These are phyloP conservation scores for Peronospora tabacina DNA, from an alignment of 352 stramenopile genomes.

Conservation along the genomic window DNA sequence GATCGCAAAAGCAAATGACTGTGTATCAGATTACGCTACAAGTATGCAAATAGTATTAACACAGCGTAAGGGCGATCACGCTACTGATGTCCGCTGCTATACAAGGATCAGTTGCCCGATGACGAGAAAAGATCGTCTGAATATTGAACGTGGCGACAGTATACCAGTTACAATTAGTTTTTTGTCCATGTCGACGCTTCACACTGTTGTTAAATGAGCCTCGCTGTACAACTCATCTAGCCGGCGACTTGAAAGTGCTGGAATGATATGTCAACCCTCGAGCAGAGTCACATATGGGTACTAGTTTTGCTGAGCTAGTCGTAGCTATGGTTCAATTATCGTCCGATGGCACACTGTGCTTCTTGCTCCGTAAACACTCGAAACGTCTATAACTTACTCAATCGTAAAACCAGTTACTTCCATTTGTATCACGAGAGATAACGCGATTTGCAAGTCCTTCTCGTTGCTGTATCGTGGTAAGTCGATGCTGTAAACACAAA, in stretches of 20 bases:
- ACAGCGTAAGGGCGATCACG: too few species aligned
- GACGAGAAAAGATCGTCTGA: too few species aligned
- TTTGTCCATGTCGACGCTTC: too few species aligned
- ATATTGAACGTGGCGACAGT: too few species aligned
- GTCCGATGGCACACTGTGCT: conserved; percentile 12
- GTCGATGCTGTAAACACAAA: conserved; percentile 46
- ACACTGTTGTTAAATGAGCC: too few species aligned
- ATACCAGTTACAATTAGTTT: too few species aligned
- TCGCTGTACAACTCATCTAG: neutral
- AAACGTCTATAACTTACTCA: conserved; percentile 40
- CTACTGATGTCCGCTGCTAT: too few species aligned
- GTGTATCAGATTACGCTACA: too few species aligned
- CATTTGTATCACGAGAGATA: conserved; percentile 83
- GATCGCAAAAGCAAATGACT: conserved; percentile 17
- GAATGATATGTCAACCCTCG: neutral
- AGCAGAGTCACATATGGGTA: neutral
- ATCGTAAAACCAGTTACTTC: conserved; percentile 84
- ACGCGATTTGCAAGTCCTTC: conserved; percentile 67
- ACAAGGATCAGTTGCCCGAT: too few species aligned
- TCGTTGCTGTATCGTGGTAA: conserved; percentile 65
- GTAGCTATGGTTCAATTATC: conserved; percentile 25
- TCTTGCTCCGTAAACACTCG: conserved; percentile 27
- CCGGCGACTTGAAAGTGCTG: conserved; percentile 1
- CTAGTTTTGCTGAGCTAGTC: conserved; percentile 6
- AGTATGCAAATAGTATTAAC: too few species aligned